Conservation (phyloP, 352 stramenopile species). For the Globisporangium yorkense region DNA sequence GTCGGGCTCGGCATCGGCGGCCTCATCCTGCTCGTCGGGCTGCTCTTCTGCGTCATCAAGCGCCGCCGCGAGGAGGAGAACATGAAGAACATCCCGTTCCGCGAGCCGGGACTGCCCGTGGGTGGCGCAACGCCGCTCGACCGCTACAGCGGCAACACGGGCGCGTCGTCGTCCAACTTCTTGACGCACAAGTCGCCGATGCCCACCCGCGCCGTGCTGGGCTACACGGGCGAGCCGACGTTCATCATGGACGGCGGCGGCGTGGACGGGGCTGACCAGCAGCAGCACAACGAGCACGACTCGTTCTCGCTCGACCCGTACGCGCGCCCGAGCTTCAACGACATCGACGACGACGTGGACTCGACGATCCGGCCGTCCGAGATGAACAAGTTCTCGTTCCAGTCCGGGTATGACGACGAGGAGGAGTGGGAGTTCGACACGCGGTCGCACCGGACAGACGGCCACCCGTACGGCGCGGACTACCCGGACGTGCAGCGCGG, state of each 20-base stretch:
- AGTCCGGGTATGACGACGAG: constrained; percentile 67
- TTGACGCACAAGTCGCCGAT: constrained; percentile 52
- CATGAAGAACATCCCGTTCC: constrained; percentile 76
- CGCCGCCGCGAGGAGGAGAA: constrained; percentile 48
- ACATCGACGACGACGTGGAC: constrained; percentile 46
- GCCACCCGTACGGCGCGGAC: constrained; percentile 20
- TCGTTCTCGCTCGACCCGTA: constrained; percentile 76
- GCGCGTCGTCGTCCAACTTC: constrained; percentile 59
- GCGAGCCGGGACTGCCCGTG: constrained; percentile 31
- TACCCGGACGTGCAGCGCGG: constrained; percentile 22
- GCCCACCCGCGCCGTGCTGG: constrained; percentile 22
- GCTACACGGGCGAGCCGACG: constrained; percentile 21
- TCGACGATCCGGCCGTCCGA: constrained; percentile 47
- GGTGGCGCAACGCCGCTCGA: constrained; percentile 20
- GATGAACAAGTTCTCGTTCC: constrained; percentile 68
- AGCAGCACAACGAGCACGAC: constrained; percentile 21
- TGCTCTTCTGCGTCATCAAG: constrained; percentile 68
- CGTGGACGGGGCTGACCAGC: constrained; percentile 17
- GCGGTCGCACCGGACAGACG: constrained; percentile 31
- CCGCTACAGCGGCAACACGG: constrained; percentile 46
- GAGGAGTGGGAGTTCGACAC: constrained; percentile 68
- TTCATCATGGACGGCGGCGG: constrained; percentile 34
- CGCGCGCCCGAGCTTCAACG: constrained; percentile 61
- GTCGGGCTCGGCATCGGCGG: constrained; percentile 62
- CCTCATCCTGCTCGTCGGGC: constrained; percentile 51